These are phyloP conservation scores for Cymbidium sinense DNA, from an alignment of 106 monocot species.

Conservation along the genomic window DNA sequence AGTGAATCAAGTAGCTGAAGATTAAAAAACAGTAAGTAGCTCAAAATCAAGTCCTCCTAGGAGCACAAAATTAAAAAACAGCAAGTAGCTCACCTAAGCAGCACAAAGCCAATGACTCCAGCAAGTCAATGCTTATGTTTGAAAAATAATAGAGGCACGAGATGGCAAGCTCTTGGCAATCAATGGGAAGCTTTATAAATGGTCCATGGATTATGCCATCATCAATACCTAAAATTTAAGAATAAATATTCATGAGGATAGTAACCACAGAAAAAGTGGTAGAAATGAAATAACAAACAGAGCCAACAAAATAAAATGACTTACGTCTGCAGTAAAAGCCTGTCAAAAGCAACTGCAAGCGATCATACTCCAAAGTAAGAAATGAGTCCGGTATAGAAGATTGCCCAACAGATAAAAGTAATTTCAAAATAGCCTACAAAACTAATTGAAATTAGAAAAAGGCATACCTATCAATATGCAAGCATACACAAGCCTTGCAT, in stretches of 20 bases:
- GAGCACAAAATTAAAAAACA: background rate
- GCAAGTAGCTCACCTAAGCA: slow-evolving; percentile 44
- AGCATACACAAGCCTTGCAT: no score
- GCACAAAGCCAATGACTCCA: slow-evolving; percentile 55
- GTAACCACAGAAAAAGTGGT: background rate
- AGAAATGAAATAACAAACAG: background rate
- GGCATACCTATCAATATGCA: no score
- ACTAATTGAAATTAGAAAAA: background rate
- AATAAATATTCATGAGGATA: background rate
- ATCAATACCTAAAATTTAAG: slow-evolving; percentile 23
- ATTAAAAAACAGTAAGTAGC: background rate
- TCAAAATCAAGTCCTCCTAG: slow-evolving; percentile 17
- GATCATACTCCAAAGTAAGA: slow-evolving; percentile 34
- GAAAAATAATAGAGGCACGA: slow-evolving; percentile 69
- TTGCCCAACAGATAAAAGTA: slow-evolving; percentile 45
- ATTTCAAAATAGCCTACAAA: slow-evolving; percentile 47
- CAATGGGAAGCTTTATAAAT: slow-evolving; percentile 62
- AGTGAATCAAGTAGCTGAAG: background rate
- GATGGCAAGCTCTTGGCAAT: slow-evolving; percentile 75
- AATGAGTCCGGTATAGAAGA: slow-evolving; percentile 23
- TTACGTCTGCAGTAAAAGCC: slow-evolving; percentile 52
- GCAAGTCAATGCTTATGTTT: slow-evolving; percentile 38
- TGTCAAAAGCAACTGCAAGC: slow-evolving; percentile 33
- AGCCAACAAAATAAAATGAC: slow-evolving; percentile 3
- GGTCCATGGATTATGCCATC: slow-evolving; percentile 38